Percentiles rank a stretch among this genome's conserved stretches.
Evolutionary conservation across 1,284 basidiomycete species (phyloP).

Genomic region (Ganoderma leucocontextum): DNA sequence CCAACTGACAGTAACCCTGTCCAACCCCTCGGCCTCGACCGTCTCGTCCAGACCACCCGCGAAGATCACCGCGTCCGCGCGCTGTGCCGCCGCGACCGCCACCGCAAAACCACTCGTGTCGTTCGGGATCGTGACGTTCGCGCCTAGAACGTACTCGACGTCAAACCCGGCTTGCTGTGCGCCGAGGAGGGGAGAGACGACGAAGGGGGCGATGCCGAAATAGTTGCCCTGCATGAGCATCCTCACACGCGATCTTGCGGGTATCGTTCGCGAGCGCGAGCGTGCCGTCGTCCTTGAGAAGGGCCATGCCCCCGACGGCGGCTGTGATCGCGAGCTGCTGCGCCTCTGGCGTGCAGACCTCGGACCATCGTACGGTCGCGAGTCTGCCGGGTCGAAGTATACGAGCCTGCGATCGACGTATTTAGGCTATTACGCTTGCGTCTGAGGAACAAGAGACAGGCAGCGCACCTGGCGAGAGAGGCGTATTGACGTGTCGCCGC

Average conservation of each 20-base stretch:
- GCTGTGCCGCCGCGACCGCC: conserved; percentile 41
- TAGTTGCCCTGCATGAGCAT: conserved; percentile 66
- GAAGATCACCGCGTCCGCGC: conserved; percentile 49
- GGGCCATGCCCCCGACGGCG: conserved; percentile 59
- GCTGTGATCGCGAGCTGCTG: conserved; percentile 59
- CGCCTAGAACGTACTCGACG: conserved; percentile 53
- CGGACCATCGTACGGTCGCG: conserved; percentile 58
- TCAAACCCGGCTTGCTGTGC: conserved; percentile 54
- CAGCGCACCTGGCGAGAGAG: conserved; percentile 57
- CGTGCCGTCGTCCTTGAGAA: conserved; percentile 65
- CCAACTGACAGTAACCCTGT: conserved; percentile 61
- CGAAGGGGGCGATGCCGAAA: conserved; percentile 58
- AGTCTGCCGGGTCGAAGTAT: conserved; percentile 59
- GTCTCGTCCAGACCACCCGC: conserved; percentile 58
- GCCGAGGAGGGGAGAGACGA: conserved; percentile 60
- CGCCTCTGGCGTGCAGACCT: conserved; percentile 55
- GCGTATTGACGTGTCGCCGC: conserved; percentile 57
- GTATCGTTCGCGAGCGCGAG: conserved; percentile 53
- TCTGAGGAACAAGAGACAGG: background rate
- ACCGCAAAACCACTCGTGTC: conserved; percentile 52
- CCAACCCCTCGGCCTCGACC: conserved; percentile 59
- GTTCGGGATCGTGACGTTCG: conserved; percentile 47
- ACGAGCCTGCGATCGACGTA: conserved; percentile 48
- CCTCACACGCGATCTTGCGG: conserved; percentile 59
- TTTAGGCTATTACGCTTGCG: background rate